phyloP scores from a whole-genome alignment of 179 eudicot genomes.

The Amaranthus tricolor region DNA sequence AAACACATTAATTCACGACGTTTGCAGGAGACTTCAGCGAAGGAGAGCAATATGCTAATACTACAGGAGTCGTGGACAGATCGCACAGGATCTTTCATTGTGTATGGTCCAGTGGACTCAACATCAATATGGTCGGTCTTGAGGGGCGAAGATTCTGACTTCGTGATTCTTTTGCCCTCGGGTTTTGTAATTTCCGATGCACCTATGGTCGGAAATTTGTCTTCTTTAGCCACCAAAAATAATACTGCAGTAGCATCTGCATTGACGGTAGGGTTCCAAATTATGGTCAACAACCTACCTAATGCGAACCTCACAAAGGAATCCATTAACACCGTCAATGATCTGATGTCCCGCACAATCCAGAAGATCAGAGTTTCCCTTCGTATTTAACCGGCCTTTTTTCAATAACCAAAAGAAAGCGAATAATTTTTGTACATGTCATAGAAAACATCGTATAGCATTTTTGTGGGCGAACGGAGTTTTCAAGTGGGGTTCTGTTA shows the following conservation, averaged over 20 bases:
- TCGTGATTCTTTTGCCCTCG: conserved; percentile 61
- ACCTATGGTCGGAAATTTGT: conserved; percentile 4
- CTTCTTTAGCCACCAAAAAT: conserved; percentile 1
- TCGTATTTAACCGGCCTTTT: conserved; percentile 10
- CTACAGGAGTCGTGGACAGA: conserved; percentile 73
- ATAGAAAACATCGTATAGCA: conserved; percentile 24
- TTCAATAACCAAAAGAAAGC: neutral
- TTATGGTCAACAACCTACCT: conserved; percentile 53
- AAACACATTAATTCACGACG: neutral
- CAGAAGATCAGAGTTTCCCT: conserved; percentile 56
- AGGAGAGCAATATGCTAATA: conserved; percentile 51
- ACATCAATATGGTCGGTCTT: conserved; percentile 41
- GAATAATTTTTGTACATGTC: conserved; percentile 28
- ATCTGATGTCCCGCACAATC: conserved; percentile 55
- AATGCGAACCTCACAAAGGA: conserved; percentile 55
- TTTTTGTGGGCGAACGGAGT: conserved; percentile 4
- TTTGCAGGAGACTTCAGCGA: conserved; percentile 42
- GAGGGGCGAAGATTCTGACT: conserved; percentile 54
- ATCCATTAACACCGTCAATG: conserved; percentile 59
- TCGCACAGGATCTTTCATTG: conserved; percentile 48
- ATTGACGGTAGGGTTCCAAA: conserved; percentile 68
- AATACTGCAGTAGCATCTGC: conserved; percentile 38
- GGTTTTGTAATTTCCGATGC: conserved; percentile 58
- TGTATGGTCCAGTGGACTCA: conserved; percentile 55
- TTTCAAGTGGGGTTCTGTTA: conserved; percentile 11